Base-by-base conservation (phyloP, 192 early-diverging fungal genomes). In the Coemansia sp. region DNA sequence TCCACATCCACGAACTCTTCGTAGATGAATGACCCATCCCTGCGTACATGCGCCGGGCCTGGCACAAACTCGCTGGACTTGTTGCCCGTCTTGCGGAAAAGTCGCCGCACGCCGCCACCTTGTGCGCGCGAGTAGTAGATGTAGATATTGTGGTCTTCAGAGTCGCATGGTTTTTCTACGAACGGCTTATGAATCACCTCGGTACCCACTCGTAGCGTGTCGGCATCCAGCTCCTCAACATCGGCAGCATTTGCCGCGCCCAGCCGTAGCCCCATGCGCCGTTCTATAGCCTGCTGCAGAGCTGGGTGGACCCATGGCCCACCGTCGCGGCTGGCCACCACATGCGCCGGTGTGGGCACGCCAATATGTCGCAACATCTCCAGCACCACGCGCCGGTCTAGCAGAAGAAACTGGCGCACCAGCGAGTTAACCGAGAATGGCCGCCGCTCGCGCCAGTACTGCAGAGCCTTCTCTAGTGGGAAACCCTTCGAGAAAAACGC, bases 131-230 rank as follows among this genome's bases (percentile, higher is more conserved):
- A 78, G 73, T 95, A 98, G 85, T 98, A 97, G 55, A 98, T 94
- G 83, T 91, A 87, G 56, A 98, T 94, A 71, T 97, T 97, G 82
- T 98, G 96, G 73, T 98, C 88, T 74, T 98, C 96, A 23, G 95
- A 90, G 27, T 89, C 88, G n/a, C 93, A 89, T 9, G 96, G 96
- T 68, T 98, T 98, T 68, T 98, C 96, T 16, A 98, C 94, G 85
- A 96, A 98, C 16, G 96, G 94, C 73, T 98, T 98, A 65, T 70
- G 75, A 18, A 98, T 83, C 27, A 74, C 82, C 60, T 85, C 61
- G 24, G 84, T 81, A 7, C 90, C 89, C 12, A 95, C 80, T 21
- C 76, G 58, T 59, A 95, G 82, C 6, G 88, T 92, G 62, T 96
- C 88, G 6, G 77, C 62, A 60, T 89, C 88, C 50, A 90, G 54